Base-by-base conservation (phyloP, 164 flowering plant species). In the Warburgia ugandensis region DNA sequence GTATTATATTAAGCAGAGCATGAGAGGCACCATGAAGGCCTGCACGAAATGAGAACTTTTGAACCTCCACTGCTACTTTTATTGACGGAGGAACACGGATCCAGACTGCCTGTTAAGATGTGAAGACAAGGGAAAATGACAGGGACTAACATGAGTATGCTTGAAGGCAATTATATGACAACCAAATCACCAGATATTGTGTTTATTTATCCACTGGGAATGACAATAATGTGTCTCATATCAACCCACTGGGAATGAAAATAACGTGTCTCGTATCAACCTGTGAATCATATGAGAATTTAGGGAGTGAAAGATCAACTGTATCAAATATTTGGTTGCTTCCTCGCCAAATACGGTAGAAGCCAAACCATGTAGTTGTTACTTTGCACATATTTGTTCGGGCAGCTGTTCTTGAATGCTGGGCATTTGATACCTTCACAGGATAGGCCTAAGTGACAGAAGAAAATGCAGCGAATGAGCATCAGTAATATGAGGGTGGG, bases 21-120 rank as follows among this genome's bases (percentile, higher is more conserved):
- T 92, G 98, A 49, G 72, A 79, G 56, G 94, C 94, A 65, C 95
- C 98, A 76, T 92, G 98, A 59, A 81, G 68, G 44, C 98, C 96
- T 5, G 73, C 81, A 43, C 87, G 94, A 60, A 84, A 84, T 52
- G 83, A 72, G 37, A 67, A 59, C 4, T 59, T 60, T 35, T 53
- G 52, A 52, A 25, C 56, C 53, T 71, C 81, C 27, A 84, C 81
- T 38, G 54, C 74, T 58, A 51, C 39, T 75, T 87, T 85, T 37
- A 77, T 55, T 52, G 77, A 61, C 54, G 77, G 78, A 28, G 95
- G 79, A 67, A 92, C 90, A 39, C 73, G 77, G 70, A 81, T 68
- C 96, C 98, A 92, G 44, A 84, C 95, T 43, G 96, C 95, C 96
- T 87, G 78, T 43, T 52, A 33, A 29, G 20, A 58, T 33, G 26